Conservation (phyloP, 176 grass and related monocot genomes). For the Aegilops umbellulata region DNA sequence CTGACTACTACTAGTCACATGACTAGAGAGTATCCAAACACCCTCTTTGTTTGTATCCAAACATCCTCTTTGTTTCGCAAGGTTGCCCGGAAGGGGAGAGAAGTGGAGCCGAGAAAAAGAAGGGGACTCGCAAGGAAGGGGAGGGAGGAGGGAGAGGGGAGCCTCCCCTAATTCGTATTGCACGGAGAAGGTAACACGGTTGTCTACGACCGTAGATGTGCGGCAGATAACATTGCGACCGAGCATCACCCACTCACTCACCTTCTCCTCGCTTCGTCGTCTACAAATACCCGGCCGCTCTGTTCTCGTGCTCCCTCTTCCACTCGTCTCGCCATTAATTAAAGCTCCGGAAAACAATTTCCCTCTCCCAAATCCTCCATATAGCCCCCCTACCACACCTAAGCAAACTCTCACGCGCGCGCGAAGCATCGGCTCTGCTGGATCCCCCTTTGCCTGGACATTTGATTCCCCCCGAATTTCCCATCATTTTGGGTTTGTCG, state of each 20-base stretch:
- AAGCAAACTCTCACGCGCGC: not conserved
- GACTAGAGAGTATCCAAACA: too few species aligned
- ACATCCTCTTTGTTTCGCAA: too few species aligned
- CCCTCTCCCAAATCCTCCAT: constrained; percentile 18
- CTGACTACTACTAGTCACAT: too few species aligned
- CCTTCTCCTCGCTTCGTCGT: constrained; percentile 15
- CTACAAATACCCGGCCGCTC: constrained; percentile 54
- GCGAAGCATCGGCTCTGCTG: not conserved
- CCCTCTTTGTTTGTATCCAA: too few species aligned
- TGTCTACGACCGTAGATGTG: not conserved
- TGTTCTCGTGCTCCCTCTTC: constrained; percentile 22
- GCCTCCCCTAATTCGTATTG: too few species aligned
- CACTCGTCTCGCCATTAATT: constrained; percentile 39
- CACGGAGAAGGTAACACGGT: not conserved
- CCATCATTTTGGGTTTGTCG: constrained; percentile 21
- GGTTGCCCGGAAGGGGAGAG: too few species aligned
- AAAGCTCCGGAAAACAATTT: not conserved
- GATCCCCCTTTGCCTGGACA: not conserved
- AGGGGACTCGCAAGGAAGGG: too few species aligned
- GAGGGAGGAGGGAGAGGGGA: too few species aligned
- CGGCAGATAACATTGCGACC: constrained; percentile 6
- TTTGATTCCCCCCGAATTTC: not conserved
- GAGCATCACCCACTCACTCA: constrained; percentile 1
- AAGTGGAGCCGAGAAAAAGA: too few species aligned
- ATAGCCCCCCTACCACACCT: not conserved